Evolutionary conservation across 768 basidiomycete genomes (phyloP).

Genomic region (Mycena filopes): DNA sequence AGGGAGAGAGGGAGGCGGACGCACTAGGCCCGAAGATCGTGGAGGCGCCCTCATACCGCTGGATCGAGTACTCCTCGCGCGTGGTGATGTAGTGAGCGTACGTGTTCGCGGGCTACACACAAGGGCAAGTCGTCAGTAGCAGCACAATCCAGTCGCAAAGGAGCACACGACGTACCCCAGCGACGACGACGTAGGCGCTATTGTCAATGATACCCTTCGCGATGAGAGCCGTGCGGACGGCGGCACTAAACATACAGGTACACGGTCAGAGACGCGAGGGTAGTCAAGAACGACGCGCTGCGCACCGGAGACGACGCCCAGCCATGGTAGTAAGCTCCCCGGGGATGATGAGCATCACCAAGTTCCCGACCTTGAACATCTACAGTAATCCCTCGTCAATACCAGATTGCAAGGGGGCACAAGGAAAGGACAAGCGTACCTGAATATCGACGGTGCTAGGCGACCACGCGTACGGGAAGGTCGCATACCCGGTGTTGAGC

Average conservation of each 20-base stretch:
- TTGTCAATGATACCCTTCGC: constrained; percentile 69
- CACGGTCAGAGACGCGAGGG: not conserved
- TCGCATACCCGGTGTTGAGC: constrained; percentile 76
- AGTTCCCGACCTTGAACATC: constrained; percentile 79
- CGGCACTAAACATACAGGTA: constrained; percentile 59
- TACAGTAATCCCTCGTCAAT: not conserved
- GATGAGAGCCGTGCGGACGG: constrained; percentile 72
- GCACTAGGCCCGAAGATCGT: constrained; percentile 80
- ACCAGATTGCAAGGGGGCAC: not conserved
- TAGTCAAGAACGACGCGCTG: constrained; percentile 38
- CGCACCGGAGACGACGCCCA: constrained; percentile 77
- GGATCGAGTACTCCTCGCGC: constrained; percentile 76
- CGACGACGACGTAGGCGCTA: constrained; percentile 80
- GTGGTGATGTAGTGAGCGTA: constrained; percentile 83
- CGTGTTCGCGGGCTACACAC: constrained; percentile 77
- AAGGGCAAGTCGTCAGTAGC: no score
- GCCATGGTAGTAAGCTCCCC: constrained; percentile 88
- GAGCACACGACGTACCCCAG: constrained; percentile 43
- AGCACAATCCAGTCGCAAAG: no score
- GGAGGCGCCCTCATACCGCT: constrained; percentile 86
- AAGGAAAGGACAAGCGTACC: constrained; percentile 4
- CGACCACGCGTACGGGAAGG: constrained; percentile 78
- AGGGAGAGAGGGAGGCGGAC: constrained; percentile 37
- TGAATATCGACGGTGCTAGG: constrained; percentile 80
- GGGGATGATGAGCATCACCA: constrained; percentile 81